Evolutionary conservation across 805 yeast species (phyloP), one percentile per base, ranked within the genome.

Genomic region (Tetrapisispora iriomotensis): DNA sequence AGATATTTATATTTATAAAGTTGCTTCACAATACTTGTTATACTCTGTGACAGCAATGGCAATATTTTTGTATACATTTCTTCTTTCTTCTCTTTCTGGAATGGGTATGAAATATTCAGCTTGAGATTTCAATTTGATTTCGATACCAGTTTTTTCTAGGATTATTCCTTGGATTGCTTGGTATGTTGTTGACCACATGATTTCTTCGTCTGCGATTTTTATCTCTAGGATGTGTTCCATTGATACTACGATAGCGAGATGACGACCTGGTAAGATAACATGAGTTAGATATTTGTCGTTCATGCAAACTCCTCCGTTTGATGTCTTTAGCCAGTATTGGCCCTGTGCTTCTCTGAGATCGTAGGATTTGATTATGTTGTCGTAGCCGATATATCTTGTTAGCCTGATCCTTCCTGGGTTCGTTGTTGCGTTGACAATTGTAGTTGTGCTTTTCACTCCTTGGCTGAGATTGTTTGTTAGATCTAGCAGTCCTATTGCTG

Each of bases 401-500:
- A 90, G 68, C 43, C 98, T 72, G 1, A 85, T 83, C 45, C 83
- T 79, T 41, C 78, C 83, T 35, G 88, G 71, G 0, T 80, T 80
- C 31, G 79, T 86, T 3, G 72, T 75, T 7, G 36, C 26, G 56
- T 86, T 95, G 56, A 86, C 81, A 1, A 83, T 90, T 0, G 95
- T 84, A 0, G 99, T 86, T 0, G 96, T 84, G 56, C 81, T 88
- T 44, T 88, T 72, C 36, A 94, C 87, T 21, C 97, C 97, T 56
- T 88, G 96, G 63, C 95, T 79, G 27, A 92, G 79, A 59, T 85
- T 90, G 39, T 83, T 82, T 1, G 97, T 95, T 45, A 94, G 68
- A 56, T 92, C 99, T 48, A 92, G 79, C 19, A 92, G 58, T 10
- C 99, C 99, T 49, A 90, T 87, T 0, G 96, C 95, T 0, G 97